Percentiles rank a stretch among this genome's conserved stretches.
phyloP scores from a whole-genome alignment of 139 green algal genomes.

The Trebouxia sp. region DNA sequence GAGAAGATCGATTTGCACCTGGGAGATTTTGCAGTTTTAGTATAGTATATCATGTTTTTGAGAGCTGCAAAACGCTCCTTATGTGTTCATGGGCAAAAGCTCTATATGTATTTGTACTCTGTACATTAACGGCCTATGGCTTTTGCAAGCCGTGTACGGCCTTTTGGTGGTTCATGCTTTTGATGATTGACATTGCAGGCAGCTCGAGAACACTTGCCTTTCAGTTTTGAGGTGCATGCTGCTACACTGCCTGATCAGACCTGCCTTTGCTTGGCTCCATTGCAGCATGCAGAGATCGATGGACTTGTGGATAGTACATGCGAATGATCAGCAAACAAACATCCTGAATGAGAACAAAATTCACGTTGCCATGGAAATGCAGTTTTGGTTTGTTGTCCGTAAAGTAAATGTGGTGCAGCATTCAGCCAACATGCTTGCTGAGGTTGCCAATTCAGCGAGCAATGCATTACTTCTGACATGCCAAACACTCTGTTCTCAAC shows the following conservation, averaged over 20 bases:
- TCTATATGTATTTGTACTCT: neutral
- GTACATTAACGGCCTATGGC: too few relatives aligned
- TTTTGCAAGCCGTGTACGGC: neutral
- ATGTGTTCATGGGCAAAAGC: neutral
- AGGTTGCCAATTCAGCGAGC: neutral
- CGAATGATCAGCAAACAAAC: too few relatives aligned
- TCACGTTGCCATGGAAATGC: too few relatives aligned
- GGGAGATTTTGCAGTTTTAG: neutral
- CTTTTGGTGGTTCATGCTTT: neutral
- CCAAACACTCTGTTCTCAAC: neutral
- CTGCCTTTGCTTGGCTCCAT: too few relatives aligned
- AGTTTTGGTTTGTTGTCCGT: too few relatives aligned
- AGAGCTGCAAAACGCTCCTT: constrained; percentile 27
- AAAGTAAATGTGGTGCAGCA: too few relatives aligned
- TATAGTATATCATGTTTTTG: neutral
- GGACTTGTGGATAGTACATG: too few relatives aligned
- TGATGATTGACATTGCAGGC: neutral
- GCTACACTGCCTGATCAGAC: too few relatives aligned
- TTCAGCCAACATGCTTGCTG: neutral
- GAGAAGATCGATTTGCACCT: neutral
- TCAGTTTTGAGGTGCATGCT: too few relatives aligned
- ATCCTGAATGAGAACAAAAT: too few relatives aligned
- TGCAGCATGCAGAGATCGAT: too few relatives aligned
- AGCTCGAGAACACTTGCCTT: neutral
- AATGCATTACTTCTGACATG: neutral